A percentile compares a stretch with the other conserved stretches of the same genome.
Conservation (phyloP, 305 asterid species). For the Fraxinus albicans region DNA sequence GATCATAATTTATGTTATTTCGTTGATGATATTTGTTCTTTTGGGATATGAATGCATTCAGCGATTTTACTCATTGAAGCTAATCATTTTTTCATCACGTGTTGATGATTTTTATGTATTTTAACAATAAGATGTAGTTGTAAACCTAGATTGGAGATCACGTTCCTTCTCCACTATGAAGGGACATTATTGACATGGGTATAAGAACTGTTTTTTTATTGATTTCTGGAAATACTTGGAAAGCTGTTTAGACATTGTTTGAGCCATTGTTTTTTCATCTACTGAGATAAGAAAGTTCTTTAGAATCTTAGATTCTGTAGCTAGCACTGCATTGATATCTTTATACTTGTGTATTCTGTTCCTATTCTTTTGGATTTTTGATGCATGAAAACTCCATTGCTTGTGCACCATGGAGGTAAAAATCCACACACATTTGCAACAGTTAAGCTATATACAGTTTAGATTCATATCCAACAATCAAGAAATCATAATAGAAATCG, state of each 20-base stretch:
- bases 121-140: neutral
- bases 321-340: neutral
- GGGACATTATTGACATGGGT: neutral
- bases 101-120: neutral
- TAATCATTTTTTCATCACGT: neutral
- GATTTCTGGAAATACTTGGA: neutral
- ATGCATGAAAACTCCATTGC: neutral
- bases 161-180: neutral
- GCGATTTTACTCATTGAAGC: neutral
- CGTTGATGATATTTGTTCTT: neutral
- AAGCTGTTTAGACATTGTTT: neutral
- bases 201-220: neutral
- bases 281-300: neutral
- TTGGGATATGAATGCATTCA: neutral
- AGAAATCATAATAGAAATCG: neutral
- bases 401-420: neutral
- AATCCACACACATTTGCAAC: neutral
- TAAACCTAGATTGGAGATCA: neutral
- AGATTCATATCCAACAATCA: neutral
- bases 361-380: neutral
- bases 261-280: neutral
- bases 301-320: neutral
- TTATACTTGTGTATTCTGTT: neutral
- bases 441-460: neutral
- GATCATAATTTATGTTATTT: conserved; percentile 9